phyloP scores from a whole-genome alignment of 2,329 filamentous ascomycete species.

The Pseudogymnoascus sp. region DNA sequence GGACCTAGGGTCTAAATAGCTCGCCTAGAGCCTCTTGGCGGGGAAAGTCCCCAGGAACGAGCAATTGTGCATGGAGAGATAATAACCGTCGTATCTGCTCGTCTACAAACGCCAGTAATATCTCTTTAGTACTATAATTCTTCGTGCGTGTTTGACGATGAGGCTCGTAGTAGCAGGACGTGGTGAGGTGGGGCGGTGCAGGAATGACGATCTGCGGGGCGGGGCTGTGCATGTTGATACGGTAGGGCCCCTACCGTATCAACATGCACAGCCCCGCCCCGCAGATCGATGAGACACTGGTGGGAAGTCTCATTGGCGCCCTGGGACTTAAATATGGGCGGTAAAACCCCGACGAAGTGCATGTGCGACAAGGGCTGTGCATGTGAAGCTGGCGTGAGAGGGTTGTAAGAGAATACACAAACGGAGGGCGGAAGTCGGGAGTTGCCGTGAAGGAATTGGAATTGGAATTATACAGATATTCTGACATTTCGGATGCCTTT shows the following conservation, averaged over 20 bases:
- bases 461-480: not conserved
- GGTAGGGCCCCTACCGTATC: too few species aligned
- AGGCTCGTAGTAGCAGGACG: not conserved
- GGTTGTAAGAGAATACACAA: not conserved
- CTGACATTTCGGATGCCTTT: too few species aligned
- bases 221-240: not conserved
- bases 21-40: not conserved
- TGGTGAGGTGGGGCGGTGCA: conserved; percentile 6
- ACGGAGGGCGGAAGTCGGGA: not conserved
- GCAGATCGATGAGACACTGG: not conserved
- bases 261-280: too few species aligned
- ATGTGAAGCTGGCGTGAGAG: not conserved
- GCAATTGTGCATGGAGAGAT: not conserved
- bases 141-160: not conserved
- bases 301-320: not conserved
- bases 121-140: not conserved
- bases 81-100: not conserved
- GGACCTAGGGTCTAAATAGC: not conserved
- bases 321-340: not conserved
- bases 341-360: not conserved
- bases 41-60: not conserved
- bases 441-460: not conserved
- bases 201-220: not conserved
- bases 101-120: not conserved
- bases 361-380: not conserved